Evolutionary conservation across 495 filamentous ascomycete species (phyloP), one percentile per base, ranked within the genome.

Genomic region (Tetracladium marchalianum): DNA sequence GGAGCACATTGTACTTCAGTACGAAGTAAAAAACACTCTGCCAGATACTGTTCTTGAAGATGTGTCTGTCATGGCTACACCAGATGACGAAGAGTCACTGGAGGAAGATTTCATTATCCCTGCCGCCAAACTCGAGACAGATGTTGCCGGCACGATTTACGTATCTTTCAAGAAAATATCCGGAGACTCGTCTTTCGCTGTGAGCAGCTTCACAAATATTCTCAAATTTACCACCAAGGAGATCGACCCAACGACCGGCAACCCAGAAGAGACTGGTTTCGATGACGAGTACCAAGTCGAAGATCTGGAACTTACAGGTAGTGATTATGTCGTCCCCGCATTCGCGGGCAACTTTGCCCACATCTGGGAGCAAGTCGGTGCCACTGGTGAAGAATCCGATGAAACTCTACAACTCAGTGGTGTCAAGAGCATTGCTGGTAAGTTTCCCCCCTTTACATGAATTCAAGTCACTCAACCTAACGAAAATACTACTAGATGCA

Each of bases 211-310:
- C 64, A 89, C 85, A 41, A 98, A 97, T 65, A 72, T 85, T 40
- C 78, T 98, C 44, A 96, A 93, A 65, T 98, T 98, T 61, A 96
- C 89, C 17, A 90, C 82, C 70, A 95, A 95, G 63, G 92, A 98
- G 65, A 93, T 98, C 42, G 92, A 98, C 55, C 92, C 92, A 4
- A 82, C 82, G n/a, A 95, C 88, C 17, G 78, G 81, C 52, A 87
- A 96, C 62, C 86, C 93, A 1, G 93, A 98, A 59, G 88, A 95
- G 11, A 72, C 62, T 36, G 92, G 93, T 32, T 97, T 96, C 56
- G 90, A 96, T 17, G 92, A 98, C 55, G 92, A 98, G 65, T 98
- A 98, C 62, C 84, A 95, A 66, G 87, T 96, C 46, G 86, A 92
- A 47, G 90, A 96, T 58, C 78, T 98, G 44, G 93, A 97, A 40